Conservation (phyloP, 192 early-diverging fungal genomes). For the Linnemannia hyalina region DNA sequence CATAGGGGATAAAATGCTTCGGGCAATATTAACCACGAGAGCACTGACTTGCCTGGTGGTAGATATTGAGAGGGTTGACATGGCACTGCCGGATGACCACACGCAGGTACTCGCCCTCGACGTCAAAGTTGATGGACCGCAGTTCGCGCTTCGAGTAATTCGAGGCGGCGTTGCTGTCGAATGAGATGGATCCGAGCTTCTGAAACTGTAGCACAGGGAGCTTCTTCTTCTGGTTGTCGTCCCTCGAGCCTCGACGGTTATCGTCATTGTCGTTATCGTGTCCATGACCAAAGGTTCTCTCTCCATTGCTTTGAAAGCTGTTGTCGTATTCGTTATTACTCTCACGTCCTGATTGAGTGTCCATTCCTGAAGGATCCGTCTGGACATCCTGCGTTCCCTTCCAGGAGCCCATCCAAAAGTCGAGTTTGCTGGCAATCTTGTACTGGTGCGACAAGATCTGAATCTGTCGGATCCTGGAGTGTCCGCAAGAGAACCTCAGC, state of each 20-base stretch:
- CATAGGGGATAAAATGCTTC: background rate
- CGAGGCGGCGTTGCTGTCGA: constrained; percentile 72
- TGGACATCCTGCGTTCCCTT: constrained; percentile 40
- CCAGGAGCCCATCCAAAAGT: constrained; percentile 74
- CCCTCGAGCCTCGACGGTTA: constrained; percentile 12
- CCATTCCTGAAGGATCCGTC: constrained; percentile 24
- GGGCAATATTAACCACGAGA: background rate
- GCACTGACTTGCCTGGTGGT: constrained; percentile 73
- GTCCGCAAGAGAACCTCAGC: constrained; percentile 66
- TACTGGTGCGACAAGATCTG: constrained; percentile 83
- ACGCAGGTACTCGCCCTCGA: constrained; percentile 75
- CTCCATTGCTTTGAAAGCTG: background rate
- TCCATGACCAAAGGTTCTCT: background rate
- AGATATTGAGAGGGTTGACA: constrained; percentile 78
- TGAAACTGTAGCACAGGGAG: constrained; percentile 52
- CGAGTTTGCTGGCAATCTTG: constrained; percentile 81
- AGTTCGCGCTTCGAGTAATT: constrained; percentile 78
- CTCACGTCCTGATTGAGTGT: background rate
- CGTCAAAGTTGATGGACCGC: constrained; percentile 81
- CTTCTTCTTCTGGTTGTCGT: constrained; percentile 20
- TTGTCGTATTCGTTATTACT: constrained; percentile 11
- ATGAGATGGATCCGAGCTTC: constrained; percentile 70
- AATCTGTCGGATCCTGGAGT: constrained; percentile 72
- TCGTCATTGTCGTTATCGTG: constrained; percentile 25
- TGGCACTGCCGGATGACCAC: constrained; percentile 77